Percentiles rank a stretch among this genome's conserved stretches.
Evolutionary conservation across 2,329 filamentous ascomycete genomes (phyloP).

Genomic region (Malbranchea zuffiana): DNA sequence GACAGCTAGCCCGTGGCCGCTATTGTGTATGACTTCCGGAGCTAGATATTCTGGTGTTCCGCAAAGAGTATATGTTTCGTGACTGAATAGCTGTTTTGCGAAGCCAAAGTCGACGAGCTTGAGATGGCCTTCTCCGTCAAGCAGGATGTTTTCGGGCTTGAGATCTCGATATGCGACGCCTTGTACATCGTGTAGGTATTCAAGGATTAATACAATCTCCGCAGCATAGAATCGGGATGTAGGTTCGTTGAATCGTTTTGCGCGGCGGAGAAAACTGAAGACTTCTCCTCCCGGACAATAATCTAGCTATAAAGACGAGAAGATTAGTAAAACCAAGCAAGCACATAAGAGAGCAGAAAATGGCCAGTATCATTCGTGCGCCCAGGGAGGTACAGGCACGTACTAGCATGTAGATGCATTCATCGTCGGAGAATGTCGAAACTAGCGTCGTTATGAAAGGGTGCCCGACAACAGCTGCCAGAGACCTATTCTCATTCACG

Average conservation of each 20-base stretch:
- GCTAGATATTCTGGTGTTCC: constrained; percentile 58
- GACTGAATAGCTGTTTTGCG: constrained; percentile 49
- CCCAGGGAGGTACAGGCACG: constrained; percentile 8
- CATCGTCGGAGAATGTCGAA: constrained; percentile 52
- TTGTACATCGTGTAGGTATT: constrained; percentile 52
- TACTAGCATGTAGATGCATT: constrained; percentile 47
- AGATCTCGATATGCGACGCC: constrained; percentile 57
- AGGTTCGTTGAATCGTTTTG: constrained; percentile 51
- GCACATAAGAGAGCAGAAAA: not conserved
- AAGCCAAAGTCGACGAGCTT: constrained; percentile 60
- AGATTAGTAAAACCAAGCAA: too few relatives aligned
- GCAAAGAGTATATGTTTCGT: constrained; percentile 55
- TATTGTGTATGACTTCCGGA: constrained; percentile 56
- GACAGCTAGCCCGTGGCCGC: constrained; percentile 52
- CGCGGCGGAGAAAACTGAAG: constrained; percentile 53
- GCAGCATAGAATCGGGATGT: constrained; percentile 56
- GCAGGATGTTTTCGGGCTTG: constrained; percentile 57
- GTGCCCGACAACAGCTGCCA: constrained; percentile 51
- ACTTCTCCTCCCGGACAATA: constrained; percentile 59
- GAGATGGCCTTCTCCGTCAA: constrained; percentile 54
- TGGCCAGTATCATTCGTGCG: not conserved
- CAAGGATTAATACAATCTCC: constrained; percentile 54
- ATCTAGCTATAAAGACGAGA: constrained; percentile 40
- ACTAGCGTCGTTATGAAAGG: constrained; percentile 57
- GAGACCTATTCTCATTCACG: constrained; percentile 54